Evolutionary conservation across 1,284 basidiomycete species (phyloP).

Genomic region (Bjerkandera adusta): DNA sequence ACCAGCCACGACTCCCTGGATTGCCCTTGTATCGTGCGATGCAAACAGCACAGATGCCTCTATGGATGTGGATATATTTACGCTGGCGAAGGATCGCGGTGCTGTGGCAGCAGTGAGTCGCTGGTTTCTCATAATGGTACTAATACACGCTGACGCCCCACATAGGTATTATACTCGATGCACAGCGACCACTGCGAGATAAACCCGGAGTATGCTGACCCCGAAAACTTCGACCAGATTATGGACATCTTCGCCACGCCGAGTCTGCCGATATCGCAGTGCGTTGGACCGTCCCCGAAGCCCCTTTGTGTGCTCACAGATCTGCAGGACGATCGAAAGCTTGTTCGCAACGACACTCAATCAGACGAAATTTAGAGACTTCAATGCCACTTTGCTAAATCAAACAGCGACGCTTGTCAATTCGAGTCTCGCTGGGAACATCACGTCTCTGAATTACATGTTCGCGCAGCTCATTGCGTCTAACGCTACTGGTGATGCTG

Average conservation of each 20-base stretch:
- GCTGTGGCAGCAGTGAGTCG: constrained; percentile 70
- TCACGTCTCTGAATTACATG: constrained; percentile 55
- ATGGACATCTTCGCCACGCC: constrained; percentile 80
- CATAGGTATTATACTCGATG: constrained; percentile 74
- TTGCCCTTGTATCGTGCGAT: constrained; percentile 85
- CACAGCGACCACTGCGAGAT: constrained; percentile 72
- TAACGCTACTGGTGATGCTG: constrained; percentile 49
- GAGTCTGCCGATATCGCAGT: constrained; percentile 41
- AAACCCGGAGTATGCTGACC: constrained; percentile 67
- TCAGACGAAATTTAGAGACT: constrained; percentile 50
- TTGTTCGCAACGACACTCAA: constrained; percentile 60
- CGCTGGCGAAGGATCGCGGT: constrained; percentile 71
- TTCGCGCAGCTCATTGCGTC: constrained; percentile 66
- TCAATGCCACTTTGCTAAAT: constrained; percentile 59
- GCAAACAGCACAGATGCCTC: constrained; percentile 64
- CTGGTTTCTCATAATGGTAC: constrained; percentile 3
- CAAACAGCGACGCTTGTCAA: constrained; percentile 48
- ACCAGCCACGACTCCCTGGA: constrained; percentile 79
- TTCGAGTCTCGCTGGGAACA: constrained; percentile 41
- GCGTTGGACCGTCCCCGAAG: constrained; percentile 11
- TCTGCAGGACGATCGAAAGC: constrained; percentile 51
- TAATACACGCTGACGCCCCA: no score
- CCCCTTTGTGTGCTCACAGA: background rate
- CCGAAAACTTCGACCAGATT: constrained; percentile 65
- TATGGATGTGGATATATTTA: constrained; percentile 70